A percentile compares a stretch with the other conserved stretches of the same genome.
phyloP scores from a whole-genome alignment of 2,329 filamentous ascomycete species.

The Nannizziopsis arthrosporioides region DNA sequence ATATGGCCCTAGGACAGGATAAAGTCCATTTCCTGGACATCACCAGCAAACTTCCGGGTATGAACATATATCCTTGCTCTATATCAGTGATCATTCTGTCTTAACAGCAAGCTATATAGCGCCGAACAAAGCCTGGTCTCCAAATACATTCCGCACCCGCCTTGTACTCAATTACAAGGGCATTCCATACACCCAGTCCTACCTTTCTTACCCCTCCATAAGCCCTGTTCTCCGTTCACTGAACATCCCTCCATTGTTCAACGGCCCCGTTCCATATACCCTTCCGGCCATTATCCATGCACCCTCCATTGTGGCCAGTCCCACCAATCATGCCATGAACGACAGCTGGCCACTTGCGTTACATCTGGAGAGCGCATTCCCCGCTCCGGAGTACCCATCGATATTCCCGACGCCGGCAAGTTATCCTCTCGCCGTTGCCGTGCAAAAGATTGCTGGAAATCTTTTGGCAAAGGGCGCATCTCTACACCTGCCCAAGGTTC shows the following conservation, averaged over 20 bases:
- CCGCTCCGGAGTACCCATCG: constrained; percentile 24
- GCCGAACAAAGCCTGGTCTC: constrained; percentile 20
- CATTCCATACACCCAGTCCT: constrained; percentile 31
- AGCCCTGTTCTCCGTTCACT: constrained; percentile 25
- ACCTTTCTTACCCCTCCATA: constrained; percentile 33
- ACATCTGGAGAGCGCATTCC: constrained; percentile 31
- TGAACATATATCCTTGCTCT: not conserved
- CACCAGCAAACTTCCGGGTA: constrained; percentile 10
- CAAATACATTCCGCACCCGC: constrained; percentile 31
- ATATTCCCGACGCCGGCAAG: constrained; percentile 25
- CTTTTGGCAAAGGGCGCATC: constrained; percentile 16
- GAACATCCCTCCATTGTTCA: constrained; percentile 10
- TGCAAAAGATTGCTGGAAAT: constrained; percentile 15
- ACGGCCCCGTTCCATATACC: constrained; percentile 22
- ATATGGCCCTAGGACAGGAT: not conserved
- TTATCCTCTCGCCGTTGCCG: constrained; percentile 21
- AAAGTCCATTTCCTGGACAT: constrained; percentile 16
- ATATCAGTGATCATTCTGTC: not conserved
- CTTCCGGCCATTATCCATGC: constrained; percentile 32
- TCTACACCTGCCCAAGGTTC: constrained; percentile 28
- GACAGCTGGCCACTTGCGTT: constrained; percentile 29
- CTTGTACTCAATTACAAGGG: constrained; percentile 34
- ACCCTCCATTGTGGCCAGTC: constrained; percentile 16
- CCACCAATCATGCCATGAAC: constrained; percentile 15
- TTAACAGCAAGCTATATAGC: not conserved